A percentile compares a stretch with the other conserved stretches of the same genome.
phyloP scores from a whole-genome alignment of 208 protist species.

The Trypanosomatidae sp. region DNA sequence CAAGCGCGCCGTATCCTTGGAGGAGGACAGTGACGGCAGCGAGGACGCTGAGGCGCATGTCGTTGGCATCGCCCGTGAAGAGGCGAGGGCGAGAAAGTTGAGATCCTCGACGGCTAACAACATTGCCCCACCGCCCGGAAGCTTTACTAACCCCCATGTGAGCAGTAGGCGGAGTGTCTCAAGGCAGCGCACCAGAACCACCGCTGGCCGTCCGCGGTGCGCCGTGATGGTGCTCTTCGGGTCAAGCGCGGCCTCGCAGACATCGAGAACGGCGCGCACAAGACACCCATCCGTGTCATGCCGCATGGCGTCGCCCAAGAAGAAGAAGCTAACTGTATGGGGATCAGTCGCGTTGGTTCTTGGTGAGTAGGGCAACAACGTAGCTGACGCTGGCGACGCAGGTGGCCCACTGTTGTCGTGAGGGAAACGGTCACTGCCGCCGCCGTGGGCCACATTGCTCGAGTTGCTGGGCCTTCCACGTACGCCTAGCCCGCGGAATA shows the following conservation, averaged over 20 bases:
- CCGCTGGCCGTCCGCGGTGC: conserved; percentile 38
- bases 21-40: not conserved
- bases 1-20: not conserved
- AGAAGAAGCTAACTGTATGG: conserved; percentile 36
- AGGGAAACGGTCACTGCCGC: not conserved
- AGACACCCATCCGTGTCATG: conserved; percentile 25
- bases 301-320: conserved; percentile 27
- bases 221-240: conserved; percentile 16
- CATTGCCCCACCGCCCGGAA: conserved; percentile 3
- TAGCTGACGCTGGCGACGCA: not conserved
- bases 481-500: not conserved
- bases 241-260: conserved; percentile 26
- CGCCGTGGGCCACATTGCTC: not conserved
- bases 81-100: not conserved
- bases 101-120: conserved; percentile 1
- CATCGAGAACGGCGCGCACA: conserved; percentile 12
- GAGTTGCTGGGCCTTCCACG: not conserved
- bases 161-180: conserved; percentile 43
- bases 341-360: conserved; percentile 8
- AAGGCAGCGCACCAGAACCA: conserved; percentile 37
- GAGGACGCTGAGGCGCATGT: not conserved
- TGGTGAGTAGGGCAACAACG: not conserved
- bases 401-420: not conserved
- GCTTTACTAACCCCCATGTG: conserved; percentile 17
- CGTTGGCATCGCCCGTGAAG: not conserved